These are phyloP conservation scores for Termitomyces sp. DNA, from an alignment of 768 basidiomycete species.

Conservation along the genomic window DNA sequence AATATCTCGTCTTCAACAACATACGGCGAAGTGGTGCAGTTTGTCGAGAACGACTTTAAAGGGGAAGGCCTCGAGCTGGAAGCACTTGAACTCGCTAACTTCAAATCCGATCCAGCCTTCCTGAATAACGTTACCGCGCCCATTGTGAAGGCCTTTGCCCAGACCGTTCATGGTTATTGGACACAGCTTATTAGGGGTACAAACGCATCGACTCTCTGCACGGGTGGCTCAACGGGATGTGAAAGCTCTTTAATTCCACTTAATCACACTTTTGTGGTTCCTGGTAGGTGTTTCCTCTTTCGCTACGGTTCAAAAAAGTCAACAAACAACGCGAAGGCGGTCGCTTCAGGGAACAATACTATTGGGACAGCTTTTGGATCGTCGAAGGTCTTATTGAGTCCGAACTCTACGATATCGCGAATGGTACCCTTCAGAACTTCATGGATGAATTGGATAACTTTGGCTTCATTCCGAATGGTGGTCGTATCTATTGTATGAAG, in stretches of 20 bases:
- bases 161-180: conserved; percentile 88
- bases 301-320: not conserved
- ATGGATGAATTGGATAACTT: conserved; percentile 86
- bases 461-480: conserved; percentile 95
- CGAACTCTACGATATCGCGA: conserved; percentile 67
- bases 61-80: conserved; percentile 87
- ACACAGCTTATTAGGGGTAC: conserved; percentile 71
- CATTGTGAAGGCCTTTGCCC: conserved; percentile 65
- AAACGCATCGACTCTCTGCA: conserved; percentile 65
- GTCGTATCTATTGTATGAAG: conserved; percentile 76
- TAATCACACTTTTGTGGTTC: conserved; percentile 89
- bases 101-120: conserved; percentile 62
- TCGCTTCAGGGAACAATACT: conserved; percentile 83
- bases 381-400: conserved; percentile 83
- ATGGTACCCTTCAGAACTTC: conserved; percentile 84
- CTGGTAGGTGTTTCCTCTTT: conserved; percentile 45
- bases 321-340: conserved; percentile 32
- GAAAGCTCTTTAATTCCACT: conserved; percentile 86
- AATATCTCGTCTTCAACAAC: conserved; percentile 49
- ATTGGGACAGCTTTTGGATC: conserved; percentile 80
- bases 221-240: conserved; percentile 49
- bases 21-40: conserved; percentile 60
- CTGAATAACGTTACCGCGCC: conserved; percentile 68
- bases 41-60: conserved; percentile 70
- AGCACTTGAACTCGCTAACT: conserved; percentile 56